A percentile compares a stretch with the other conserved stretches of the same genome.
Conservation (phyloP, 108 stramenopile genomes). For the Fragilaria radians region DNA sequence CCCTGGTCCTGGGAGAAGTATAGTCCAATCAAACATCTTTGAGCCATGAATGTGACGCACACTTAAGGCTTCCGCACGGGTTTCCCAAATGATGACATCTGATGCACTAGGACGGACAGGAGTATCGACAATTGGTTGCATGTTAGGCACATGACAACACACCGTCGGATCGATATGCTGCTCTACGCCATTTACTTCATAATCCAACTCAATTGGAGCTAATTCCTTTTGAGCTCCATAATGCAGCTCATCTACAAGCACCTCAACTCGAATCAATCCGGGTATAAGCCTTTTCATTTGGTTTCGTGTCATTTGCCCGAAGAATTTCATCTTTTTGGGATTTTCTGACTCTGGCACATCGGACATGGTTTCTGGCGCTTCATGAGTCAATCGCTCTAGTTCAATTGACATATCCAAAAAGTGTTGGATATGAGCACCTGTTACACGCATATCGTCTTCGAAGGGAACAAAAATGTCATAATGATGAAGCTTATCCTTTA, state of each 20-base stretch:
- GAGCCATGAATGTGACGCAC: conserved; percentile 38
- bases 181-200: conserved; percentile 15
- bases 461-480: conserved; percentile 56
- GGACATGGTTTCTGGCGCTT: not conserved
- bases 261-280: conserved; percentile 55
- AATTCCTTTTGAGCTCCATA: conserved; percentile 23
- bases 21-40: conserved; percentile 28
- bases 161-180: conserved; percentile 34
- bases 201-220: conserved; percentile 11
- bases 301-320: conserved; percentile 23
- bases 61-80: conserved; percentile 45
- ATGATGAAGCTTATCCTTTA: conserved; percentile 48
- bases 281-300: conserved; percentile 46
- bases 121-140: conserved; percentile 19
- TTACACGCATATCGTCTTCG: conserved; percentile 65
- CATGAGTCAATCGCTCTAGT: conserved; percentile 22
- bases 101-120: conserved; percentile 37
- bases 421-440: conserved; percentile 45
- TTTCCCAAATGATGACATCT: conserved; percentile 73
- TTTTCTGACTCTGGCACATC: not conserved
- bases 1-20: conserved; percentile 34
- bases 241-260: conserved; percentile 24
- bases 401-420: conserved; percentile 40
- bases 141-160: conserved; percentile 48
- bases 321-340: conserved; percentile 11